Evolutionary conservation across 2,329 filamentous ascomycete genomes (phyloP).

Genomic region (Fonsecaea monophora): DNA sequence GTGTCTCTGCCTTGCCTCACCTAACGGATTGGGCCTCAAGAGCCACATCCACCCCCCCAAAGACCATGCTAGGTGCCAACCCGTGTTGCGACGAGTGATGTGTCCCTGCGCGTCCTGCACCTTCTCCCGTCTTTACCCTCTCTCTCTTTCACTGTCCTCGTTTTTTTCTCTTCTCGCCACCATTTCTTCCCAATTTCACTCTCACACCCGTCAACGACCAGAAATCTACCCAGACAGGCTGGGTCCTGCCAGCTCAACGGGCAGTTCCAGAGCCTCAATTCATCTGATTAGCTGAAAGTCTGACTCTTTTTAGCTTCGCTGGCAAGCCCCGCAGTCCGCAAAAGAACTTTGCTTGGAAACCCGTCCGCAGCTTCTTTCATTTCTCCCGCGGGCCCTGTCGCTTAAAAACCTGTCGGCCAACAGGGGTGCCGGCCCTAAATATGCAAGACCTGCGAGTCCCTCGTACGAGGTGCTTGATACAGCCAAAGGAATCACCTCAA

Average conservation of each 20-base stretch:
- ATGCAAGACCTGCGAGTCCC: background rate
- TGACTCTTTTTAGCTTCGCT: background rate
- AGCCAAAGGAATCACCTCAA: background rate
- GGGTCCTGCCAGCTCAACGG: background rate
- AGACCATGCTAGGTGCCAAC: background rate
- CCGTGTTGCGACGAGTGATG: background rate
- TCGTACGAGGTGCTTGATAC: background rate
- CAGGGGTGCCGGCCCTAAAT: background rate
- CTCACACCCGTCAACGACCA: background rate
- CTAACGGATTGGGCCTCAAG: slow-evolving; percentile 3
- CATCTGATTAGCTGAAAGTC: background rate
- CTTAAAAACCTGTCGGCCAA: background rate
- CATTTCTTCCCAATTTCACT: background rate
- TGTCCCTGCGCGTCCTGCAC: background rate
- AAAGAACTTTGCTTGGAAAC: background rate
- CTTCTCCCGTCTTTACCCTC: background rate
- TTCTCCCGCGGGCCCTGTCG: background rate
- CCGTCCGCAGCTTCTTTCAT: background rate
- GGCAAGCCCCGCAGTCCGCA: background rate
- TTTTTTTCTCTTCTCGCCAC: background rate
- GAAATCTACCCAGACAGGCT: background rate
- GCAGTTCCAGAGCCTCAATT: slow-evolving; percentile 3
- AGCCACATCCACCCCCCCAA: background rate
- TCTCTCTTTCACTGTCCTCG: background rate
- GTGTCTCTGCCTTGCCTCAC: slow-evolving; percentile 2